Base-by-base conservation (phyloP, 805 yeast species). In the Naumovozyma baii region DNA sequence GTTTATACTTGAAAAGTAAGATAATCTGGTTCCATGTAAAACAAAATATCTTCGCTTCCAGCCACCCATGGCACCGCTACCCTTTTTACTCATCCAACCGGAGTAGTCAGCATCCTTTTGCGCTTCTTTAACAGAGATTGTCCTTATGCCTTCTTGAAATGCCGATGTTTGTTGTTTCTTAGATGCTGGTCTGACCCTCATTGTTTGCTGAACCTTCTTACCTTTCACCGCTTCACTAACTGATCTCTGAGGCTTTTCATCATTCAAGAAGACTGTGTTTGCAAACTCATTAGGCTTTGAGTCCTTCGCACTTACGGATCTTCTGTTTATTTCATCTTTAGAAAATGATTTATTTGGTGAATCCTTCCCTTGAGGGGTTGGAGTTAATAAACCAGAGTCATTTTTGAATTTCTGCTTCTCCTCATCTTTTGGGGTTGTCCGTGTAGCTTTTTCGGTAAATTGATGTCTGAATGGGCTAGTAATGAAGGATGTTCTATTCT, bases 81-180 rank as follows among this genome's bases (percentile, higher is more conserved):
- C 95, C 48, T 83, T 79, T 61, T 92, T 92, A 39, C 87, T 77
- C 95, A 92, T 85, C 95, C 96, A 92, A 2, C 99, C 99, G 36
- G 85, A 78, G 51, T 69, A 76, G 39, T 72, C 82, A 0, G 96
- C 85, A 5, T 80, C 66, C 49, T 76, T 76, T 36, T 83, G 74
- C 0, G 97, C 81, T 34, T 84, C 83, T 44, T 74, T 77, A 0
- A 96, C 94, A 0, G 82, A 70, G 13, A 84, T 70, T 15, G 64
- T 69, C 49, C 86, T 71, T 33, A 92, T 83, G 5, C 98, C 98
- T 63, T 92, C 98, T 54, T 75, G 77, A 56, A 83, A 83, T 0
- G 92, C 92, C 0, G 84, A 75, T 0, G 94, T 83, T 41, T 77
- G 75, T 61, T 71, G 73, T 53, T 83, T 83, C 45, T 52, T 62